These are phyloP conservation scores for Scenedesmus sp. DNA, from an alignment of 163 green algal species.

Conservation along the genomic window DNA sequence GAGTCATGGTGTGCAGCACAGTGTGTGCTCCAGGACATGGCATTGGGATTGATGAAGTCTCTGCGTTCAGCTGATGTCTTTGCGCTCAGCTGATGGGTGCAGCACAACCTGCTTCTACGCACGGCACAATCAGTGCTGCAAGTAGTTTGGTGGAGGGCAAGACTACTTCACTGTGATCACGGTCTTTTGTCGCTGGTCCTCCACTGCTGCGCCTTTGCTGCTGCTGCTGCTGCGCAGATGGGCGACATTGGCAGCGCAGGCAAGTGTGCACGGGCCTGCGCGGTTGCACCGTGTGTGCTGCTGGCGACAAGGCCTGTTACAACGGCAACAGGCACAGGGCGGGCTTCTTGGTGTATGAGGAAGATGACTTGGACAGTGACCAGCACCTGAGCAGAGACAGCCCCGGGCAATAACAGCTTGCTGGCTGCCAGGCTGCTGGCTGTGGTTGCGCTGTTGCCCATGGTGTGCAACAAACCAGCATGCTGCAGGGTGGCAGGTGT, in stretches of 20 bases:
- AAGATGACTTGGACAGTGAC: conserved; percentile 20
- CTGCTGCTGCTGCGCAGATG: conserved; percentile 43
- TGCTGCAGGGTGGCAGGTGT: too few species aligned
- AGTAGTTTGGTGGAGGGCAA: too few species aligned
- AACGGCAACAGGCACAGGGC: conserved; percentile 36
- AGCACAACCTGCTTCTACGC: too few species aligned
- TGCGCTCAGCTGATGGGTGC: too few species aligned
- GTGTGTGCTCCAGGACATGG: neutral
- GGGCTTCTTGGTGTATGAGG: conserved; percentile 48
- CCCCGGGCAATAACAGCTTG: neutral
- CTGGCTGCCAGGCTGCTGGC: too few species aligned
- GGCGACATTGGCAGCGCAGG: conserved; percentile 46
- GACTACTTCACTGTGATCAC: neutral
- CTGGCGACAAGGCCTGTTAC: conserved; percentile 43
- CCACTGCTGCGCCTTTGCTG: neutral
- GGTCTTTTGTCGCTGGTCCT: too few species aligned
- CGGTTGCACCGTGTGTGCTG: conserved; percentile 41
- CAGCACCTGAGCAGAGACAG: neutral
- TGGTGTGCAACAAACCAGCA: too few species aligned
- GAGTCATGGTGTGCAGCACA: neutral
- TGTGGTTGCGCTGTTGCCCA: too few species aligned
- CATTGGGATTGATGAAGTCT: too few species aligned
- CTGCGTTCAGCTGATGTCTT: too few species aligned
- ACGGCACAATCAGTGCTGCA: too few species aligned
- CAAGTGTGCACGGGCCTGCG: conserved; percentile 66